Evolutionary conservation across 257 asterid species (phyloP).

Genomic region (Salvia miltiorrhiza): DNA sequence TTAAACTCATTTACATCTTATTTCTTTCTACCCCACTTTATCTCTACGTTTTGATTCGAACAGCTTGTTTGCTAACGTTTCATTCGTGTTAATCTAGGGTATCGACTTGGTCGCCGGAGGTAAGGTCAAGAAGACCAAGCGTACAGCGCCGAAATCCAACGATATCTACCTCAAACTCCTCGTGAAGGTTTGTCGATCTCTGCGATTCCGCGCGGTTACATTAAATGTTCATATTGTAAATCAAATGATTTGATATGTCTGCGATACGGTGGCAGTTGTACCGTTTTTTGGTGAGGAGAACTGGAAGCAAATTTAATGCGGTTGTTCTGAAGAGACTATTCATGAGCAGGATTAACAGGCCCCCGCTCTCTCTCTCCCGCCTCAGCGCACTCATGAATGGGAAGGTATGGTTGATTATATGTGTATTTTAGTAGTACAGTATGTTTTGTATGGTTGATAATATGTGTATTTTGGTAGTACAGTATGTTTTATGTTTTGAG

Average conservation of each 20-base stretch:
- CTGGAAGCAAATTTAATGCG: conserved; percentile 82
- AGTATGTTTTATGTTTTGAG: no score
- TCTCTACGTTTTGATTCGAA: not conserved
- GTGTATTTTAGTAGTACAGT: not conserved
- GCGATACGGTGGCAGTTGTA: conserved; percentile 46
- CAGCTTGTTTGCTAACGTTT: not conserved
- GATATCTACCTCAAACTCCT: conserved; percentile 76
- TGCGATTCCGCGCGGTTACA: not conserved
- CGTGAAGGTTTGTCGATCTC: conserved; percentile 45
- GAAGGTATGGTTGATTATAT: conserved; percentile 43
- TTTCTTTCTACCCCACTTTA: no score
- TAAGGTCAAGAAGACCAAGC: conserved; percentile 82
- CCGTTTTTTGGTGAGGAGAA: conserved; percentile 84
- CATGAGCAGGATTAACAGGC: conserved; percentile 87
- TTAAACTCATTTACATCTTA: not conserved
- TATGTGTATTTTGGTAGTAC: not conserved
- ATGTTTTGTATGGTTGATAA: not conserved
- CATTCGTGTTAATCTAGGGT: conserved; percentile 50
- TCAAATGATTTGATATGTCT: conserved; percentile 9
- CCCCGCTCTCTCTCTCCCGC: conserved; percentile 84
- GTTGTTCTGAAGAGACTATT: conserved; percentile 81
- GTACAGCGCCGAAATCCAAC: conserved; percentile 72
- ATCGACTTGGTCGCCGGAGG: conserved; percentile 93
- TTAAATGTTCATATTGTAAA: not conserved
- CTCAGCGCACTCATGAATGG: conserved; percentile 57